Evolutionary conservation across 495 filamentous ascomycete genomes (phyloP), one percentile per base, ranked within the genome.

Genomic region (Penicillium coffeae): DNA sequence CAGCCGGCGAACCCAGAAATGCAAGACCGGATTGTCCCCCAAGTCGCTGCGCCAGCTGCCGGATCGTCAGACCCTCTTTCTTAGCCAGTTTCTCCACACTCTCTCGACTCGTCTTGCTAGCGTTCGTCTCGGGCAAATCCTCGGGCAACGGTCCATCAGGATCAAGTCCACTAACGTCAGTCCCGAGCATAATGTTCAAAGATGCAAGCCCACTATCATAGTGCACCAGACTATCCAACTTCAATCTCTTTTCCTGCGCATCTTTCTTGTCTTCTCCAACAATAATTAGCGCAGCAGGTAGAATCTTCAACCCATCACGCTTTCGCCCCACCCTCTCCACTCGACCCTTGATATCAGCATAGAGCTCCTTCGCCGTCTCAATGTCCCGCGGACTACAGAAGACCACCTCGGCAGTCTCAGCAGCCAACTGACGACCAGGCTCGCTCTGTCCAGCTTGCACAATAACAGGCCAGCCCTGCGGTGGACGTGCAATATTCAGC

Each of bases 161-260:
- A 21, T 79, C 74, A 33, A 81, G 68, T 0, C 45, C 55, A 8
- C 70, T 64, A 9, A 62, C 73, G 59, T 81, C 76, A 2, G 45
- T 60, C 2, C 77, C 77, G 5, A 81, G 63, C 3, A 59, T 48
- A 20, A 78, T 64, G 2, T 73, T 78, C 36, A 81, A 56, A 8
- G 74, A 78, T n/a, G 76, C 76, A 55, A 81, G 75, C 9, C 71
- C 66, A 56, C 72, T 79, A 22, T 81, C 77, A 27, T 80, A 79
- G 49, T 81, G 73, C 9, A 81, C 78, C 22, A 76, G 51, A 34
- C 70, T 74, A 48, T 81, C 76, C 21, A 81, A 51, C 47, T 68
- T 59, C 1, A 78, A 58, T 10, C 77, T 56, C 62, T 79, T 81
- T 33, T 50, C 62, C 47, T 60, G 58, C 5, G 78, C 77, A 19